A percentile compares a stretch with the other conserved stretches of the same genome.
Evolutionary conservation across 805 yeast genomes (phyloP).

Genomic region (Kluyveromyces starmeri): DNA sequence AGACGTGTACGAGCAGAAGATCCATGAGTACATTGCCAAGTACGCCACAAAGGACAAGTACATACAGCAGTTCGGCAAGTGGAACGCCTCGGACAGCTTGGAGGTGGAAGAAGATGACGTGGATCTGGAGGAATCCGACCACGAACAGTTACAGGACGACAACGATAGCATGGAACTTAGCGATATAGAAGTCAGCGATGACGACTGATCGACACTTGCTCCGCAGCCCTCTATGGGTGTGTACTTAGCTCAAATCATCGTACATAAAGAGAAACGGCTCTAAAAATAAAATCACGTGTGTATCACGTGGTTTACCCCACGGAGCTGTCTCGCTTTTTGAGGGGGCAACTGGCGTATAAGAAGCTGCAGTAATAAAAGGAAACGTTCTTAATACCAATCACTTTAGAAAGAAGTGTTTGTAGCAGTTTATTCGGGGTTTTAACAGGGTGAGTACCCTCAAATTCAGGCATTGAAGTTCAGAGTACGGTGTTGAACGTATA

Average conservation of each 20-base stretch:
- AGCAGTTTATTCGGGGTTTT: too few species aligned
- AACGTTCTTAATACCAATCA: too few species aligned
- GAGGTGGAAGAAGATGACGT: constrained; percentile 31
- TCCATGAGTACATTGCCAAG: constrained; percentile 61
- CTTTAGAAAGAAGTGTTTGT: too few species aligned
- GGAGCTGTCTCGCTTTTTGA: background rate
- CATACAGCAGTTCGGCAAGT: constrained; percentile 35
- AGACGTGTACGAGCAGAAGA: constrained; percentile 55
- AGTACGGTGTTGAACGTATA: too few species aligned
- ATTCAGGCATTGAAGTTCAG: too few species aligned
- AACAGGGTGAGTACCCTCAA: too few species aligned
- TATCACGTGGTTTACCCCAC: background rate
- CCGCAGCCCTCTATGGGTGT: too few species aligned
- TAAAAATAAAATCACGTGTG: too few species aligned
- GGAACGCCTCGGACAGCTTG: constrained; percentile 42
- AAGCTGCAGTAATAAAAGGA: too few species aligned
- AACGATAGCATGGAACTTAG: constrained; percentile 19
- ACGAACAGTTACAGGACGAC: constrained; percentile 4
- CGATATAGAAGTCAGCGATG: constrained; percentile 25
- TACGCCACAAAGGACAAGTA: constrained; percentile 46
- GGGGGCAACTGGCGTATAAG: background rate
- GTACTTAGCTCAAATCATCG: too few species aligned
- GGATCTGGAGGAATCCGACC: constrained; percentile 11
- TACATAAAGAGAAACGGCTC: too few species aligned
- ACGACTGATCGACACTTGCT: constrained; percentile 13